Base-by-base conservation (phyloP, 306 rosid species). In the Vigna mungo region DNA sequence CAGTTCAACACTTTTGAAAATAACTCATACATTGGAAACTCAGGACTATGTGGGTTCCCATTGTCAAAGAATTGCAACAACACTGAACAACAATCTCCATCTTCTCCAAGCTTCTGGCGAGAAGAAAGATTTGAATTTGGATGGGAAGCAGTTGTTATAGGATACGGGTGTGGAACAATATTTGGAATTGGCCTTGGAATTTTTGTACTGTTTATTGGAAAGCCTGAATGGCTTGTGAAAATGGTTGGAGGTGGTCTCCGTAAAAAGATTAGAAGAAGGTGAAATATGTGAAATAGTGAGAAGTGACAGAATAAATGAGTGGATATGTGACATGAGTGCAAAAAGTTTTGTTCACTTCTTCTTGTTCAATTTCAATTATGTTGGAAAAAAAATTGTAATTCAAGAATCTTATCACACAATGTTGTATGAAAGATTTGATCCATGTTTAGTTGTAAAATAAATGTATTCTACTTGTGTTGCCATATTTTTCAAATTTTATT, bases 141-240 rank as follows among this genome's bases (percentile, higher is more conserved):
- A 20, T 83, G 85, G 89, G 61, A 84, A 49, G 32, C 60, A 9
- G 74, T 79, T 25, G 73, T 74, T 1, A 43, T 75, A 8, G 86
- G 85, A 60, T 87, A 81, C 68, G 88, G 81, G 71, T 81, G 84
- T 79, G 85, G 83, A 72, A 15, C 63, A 9, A 69, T 80, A 7
- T n/a, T 83, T 59, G 82, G 86, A 70, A 12, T 81, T 6, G 58
- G 76, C 0, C 0, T 75, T 1, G 86, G 82, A 74, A 65, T 56
- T 39, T 0, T 41, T 30, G 25, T 86, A 17, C 27, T 84, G 37
- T 25, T 9, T 1, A 36, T 36, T 5, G 68, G 68, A 34, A 78
- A 49, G 37, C 37, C 7, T 34, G 37, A 34, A 34, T 34, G 7
- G 37, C 6, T 34, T 34, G 6, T 34, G 7, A 30, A 4, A 30